Evolutionary conservation across 495 filamentous ascomycete genomes (phyloP).

Genomic region (Trichoderma orchidacearum): DNA sequence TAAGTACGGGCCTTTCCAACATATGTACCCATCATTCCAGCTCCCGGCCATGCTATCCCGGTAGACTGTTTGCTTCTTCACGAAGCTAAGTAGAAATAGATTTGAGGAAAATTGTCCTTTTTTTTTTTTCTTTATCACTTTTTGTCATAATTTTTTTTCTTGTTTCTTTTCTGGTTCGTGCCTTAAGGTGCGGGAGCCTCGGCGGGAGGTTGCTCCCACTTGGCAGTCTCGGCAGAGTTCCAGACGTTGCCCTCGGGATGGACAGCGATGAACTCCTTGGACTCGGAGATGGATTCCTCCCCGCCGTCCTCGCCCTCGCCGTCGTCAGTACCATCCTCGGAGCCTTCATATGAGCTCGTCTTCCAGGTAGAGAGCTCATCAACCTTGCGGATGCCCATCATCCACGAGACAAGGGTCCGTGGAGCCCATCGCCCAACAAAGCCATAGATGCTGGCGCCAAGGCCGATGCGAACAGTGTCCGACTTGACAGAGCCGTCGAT

Average conservation of each 20-base stretch:
- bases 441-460: slow-evolving; percentile 71
- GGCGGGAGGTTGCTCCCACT: background rate
- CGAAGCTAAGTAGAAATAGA: background rate
- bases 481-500: slow-evolving; percentile 36
- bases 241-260: slow-evolving; percentile 14
- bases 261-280: slow-evolving; percentile 23
- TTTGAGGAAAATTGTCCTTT: background rate
- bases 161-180: background rate
- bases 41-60: background rate
- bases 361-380: slow-evolving; percentile 32
- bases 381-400: slow-evolving; percentile 62
- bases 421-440: slow-evolving; percentile 79
- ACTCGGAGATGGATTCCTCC: slow-evolving; percentile 7
- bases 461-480: slow-evolving; percentile 57
- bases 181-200: background rate
- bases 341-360: slow-evolving; percentile 12
- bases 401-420: slow-evolving; percentile 64
- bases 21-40: background rate
- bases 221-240: background rate
- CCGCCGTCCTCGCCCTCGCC: slow-evolving; percentile 10
- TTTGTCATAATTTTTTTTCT: background rate
- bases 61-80: background rate
- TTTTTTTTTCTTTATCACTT: background rate
- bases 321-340: slow-evolving; percentile 12
- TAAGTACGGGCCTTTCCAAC: background rate